Base-by-base conservation (phyloP, 208 protist species). In the Acanthamoeba triangularis region DNA sequence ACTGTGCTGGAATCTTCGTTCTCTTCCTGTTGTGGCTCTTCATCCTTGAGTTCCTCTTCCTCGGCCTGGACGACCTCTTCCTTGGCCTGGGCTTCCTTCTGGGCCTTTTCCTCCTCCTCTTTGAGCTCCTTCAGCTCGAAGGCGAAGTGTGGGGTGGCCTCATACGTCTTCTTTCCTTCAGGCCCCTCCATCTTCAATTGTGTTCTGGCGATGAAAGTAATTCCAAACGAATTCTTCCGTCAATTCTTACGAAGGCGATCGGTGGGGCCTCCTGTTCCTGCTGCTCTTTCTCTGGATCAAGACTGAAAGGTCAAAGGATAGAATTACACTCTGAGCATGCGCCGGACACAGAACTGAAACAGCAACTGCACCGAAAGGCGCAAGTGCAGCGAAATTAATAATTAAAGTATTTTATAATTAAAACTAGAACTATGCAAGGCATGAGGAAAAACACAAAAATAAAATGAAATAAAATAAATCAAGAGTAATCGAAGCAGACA, bases 81-180 rank as follows among this genome's bases (percentile, higher is more conserved):
- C 52, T 90, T 93, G 35, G 16, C 47, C 61, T 93, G 25, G 18
- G 61, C 44, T 41, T 88, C 80, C n/a, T 88, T 74, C 35, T 74
- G 23, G 4, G 52, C 61, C 41, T 93, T 74, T 33, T 93, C 61
- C 25, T 93, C 87, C 59, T 93, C 87, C 65, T 93, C 87, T 74
- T 93, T 93, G 14, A 93, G 41, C 28, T 67, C 87, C 63, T 56
- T 93, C n/a, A 93, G 33, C n/a, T 93, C 87, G 35, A 93, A 93
- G 59, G 72, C 87, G 41, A 93, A 93, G 80, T 88, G 47, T 7
- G 80, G 33, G 7, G 80, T 88, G 49, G 80, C 33, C 49, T 88
- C 16, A 14, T 88, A 63, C 49, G 49, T 10, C 74, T 82, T 82
- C 74, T 44, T 14, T 13, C 44, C 41, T 20, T 54, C 33, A 0